A percentile compares a stretch with the other conserved stretches of the same genome.
Conservation (phyloP, 1,284 basidiomycete genomes). For the Malassezia pachydermatis region DNA sequence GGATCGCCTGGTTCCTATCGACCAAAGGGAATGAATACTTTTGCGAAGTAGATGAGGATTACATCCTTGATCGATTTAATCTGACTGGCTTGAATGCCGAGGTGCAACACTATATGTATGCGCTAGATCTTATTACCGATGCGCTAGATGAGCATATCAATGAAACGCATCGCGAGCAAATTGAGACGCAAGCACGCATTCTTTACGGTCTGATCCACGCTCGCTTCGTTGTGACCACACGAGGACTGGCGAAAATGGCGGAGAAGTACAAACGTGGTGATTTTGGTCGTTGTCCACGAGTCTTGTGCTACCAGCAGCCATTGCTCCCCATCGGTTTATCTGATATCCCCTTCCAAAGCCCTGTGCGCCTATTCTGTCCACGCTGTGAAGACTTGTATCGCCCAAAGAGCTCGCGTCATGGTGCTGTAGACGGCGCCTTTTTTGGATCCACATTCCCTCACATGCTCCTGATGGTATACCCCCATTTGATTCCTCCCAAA, state of each 20-base stretch:
- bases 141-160: constrained; percentile 42
- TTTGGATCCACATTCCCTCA: constrained; percentile 47
- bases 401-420: constrained; percentile 44
- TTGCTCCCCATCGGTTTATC: constrained; percentile 43
- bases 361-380: constrained; percentile 46
- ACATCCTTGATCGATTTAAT: constrained; percentile 96
- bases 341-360: constrained; percentile 43
- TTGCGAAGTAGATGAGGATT: constrained; percentile 97
- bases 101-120: constrained; percentile 85
- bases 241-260: constrained; percentile 46
- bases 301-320: constrained; percentile 44
- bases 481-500: constrained; percentile 57
- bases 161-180: constrained; percentile 35
- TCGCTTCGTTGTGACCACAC: constrained; percentile 42
- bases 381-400: constrained; percentile 46
- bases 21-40: constrained; percentile 86
- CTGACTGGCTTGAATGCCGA: constrained; percentile 93
- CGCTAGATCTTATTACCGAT: constrained; percentile 80
- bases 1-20: constrained; percentile 97
- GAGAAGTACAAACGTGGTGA: constrained; percentile 48
- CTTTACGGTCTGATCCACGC: constrained; percentile 46
- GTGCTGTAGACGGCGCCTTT: constrained; percentile 48
- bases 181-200: constrained; percentile 44
- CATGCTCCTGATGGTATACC: constrained; percentile 57
- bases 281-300: constrained; percentile 45